Evolutionary conservation across 768 basidiomycete genomes (phyloP), one percentile per base, ranked within the genome.

Genomic region (Suillus occidentalis): DNA sequence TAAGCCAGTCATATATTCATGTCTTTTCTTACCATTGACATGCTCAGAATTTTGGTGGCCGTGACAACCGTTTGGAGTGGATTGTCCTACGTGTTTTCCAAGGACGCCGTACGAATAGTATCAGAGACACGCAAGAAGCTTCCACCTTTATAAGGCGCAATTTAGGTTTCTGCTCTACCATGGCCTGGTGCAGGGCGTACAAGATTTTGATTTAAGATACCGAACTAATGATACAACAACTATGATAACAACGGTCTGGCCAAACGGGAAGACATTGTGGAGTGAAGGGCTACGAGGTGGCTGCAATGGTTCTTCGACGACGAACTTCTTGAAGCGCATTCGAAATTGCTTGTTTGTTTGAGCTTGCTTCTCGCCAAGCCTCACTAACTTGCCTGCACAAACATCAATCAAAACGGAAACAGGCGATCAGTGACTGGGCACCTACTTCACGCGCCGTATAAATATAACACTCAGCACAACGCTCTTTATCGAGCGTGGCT

Each of bases 61-160:
- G 85, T 85, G 5, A 97, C 97, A 8, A 99, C 97, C 1, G 80
- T 98, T 34, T 94, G 91, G 89, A 96, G 94, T 69, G 97, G 97
- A 13, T 71, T 91, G 56, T 92, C 91, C 22, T 94, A 94, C 71
- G 69, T 94, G 7, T 89, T 91, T 71, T 86, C 88, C 8, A 91
- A 88, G 72, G 83, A 89, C 66, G 90, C 89, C 0, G 88, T 94
- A 50, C 86, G 86, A 43, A 75, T 94, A 53, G 66, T 90, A 28
- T 79, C 83, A 39, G 71, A 78, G 67, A 72, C 73, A 36, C 75
- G 72, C 28, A 73, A 78, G 14, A 78, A 73, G 65, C 68, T 71
- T 6, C 77, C 73, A 4, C 71, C 70, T 22, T 69, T 69, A 43
- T 47, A 70, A 42, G 12, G 6, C 28, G 40, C 28, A 2, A 28